A percentile compares a stretch with the other conserved stretches of the same genome.
phyloP scores from a whole-genome alignment of 1,139 yeast genomes.

The Kodamaea derodonti region DNA sequence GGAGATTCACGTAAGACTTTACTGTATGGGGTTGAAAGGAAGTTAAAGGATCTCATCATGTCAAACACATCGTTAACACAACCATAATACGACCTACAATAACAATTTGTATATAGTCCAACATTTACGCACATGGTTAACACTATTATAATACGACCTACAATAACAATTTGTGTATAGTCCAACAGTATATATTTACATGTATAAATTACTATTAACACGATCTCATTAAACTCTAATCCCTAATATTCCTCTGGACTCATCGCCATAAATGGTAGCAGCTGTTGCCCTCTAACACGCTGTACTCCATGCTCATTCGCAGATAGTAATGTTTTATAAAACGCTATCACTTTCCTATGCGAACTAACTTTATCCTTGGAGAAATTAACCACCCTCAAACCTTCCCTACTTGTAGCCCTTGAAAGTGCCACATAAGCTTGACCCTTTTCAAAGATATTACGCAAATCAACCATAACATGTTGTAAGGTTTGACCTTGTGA shows the following conservation, averaged over 20 bases:
- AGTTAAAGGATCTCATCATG: background rate
- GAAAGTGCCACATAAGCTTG: constrained; percentile 55
- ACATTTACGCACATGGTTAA: no score
- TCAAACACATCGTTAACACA: no score
- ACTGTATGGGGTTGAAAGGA: constrained; percentile 2
- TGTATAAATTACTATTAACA: no score
- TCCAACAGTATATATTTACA: no score
- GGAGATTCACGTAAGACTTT: background rate
- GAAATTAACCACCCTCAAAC: constrained; percentile 75
- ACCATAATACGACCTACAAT: no score
- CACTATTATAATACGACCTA: no score
- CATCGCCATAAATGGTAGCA: constrained; percentile 5
- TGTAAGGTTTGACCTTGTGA: constrained; percentile 94
- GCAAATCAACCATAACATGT: constrained; percentile 75
- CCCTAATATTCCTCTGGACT: background rate
- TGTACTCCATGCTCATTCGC: constrained; percentile 1
- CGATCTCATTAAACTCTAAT: no score
- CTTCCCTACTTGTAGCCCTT: constrained; percentile 76
- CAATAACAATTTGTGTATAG: no score
- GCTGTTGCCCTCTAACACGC: constrained; percentile 12
- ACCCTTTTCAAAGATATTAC: constrained; percentile 67
- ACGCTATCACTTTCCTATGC: constrained; percentile 58
- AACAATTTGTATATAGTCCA: no score
- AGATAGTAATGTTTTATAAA: constrained; percentile 40
- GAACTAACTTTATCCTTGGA: constrained; percentile 53